These are phyloP conservation scores for Ocimum tenuiflorum DNA, from an alignment of 257 asterid genomes.

Conservation along the genomic window DNA sequence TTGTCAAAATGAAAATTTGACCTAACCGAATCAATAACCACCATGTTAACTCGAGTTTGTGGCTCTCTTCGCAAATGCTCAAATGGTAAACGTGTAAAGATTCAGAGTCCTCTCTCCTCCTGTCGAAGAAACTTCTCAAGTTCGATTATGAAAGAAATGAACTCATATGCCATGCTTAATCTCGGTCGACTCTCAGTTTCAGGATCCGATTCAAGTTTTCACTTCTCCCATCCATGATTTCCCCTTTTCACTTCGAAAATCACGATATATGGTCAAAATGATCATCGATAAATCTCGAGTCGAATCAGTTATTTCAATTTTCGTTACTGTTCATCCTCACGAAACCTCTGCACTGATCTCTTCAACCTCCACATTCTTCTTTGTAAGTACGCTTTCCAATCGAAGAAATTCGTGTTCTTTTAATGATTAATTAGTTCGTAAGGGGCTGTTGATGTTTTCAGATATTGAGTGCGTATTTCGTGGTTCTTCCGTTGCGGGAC, in stretches of 20 bases:
- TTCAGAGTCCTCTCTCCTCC: too few species aligned
- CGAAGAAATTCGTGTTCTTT: background rate
- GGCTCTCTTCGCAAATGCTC: too few species aligned
- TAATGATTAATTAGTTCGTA: background rate
- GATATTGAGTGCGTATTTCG: constrained; percentile 94
- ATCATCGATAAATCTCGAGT: constrained; percentile 52
- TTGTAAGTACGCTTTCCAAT: constrained; percentile 33
- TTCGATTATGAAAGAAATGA: constrained; percentile 5
- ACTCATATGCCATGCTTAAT: background rate
- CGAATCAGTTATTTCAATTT: constrained; percentile 52
- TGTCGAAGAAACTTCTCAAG: too few species aligned
- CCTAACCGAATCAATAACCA: too few species aligned
- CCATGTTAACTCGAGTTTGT: too few species aligned
- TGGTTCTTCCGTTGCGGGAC: constrained; percentile 93
- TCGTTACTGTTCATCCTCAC: constrained; percentile 77
- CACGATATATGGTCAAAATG: constrained; percentile 21
- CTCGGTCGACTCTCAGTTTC: constrained; percentile 9
- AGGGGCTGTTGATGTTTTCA: constrained; percentile 25
- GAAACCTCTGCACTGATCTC: constrained; percentile 65
- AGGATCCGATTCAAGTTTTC: background rate
- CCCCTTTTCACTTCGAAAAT: background rate
- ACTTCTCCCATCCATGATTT: constrained; percentile 18
- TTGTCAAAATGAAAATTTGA: too few species aligned
- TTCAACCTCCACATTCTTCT: constrained; percentile 79
- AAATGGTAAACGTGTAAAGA: too few species aligned